A percentile compares a stretch with the other conserved stretches of the same genome.
These are phyloP conservation scores for Penicillium waksmanii DNA, from an alignment of 495 filamentous ascomycete species.

Conservation along the genomic window DNA sequence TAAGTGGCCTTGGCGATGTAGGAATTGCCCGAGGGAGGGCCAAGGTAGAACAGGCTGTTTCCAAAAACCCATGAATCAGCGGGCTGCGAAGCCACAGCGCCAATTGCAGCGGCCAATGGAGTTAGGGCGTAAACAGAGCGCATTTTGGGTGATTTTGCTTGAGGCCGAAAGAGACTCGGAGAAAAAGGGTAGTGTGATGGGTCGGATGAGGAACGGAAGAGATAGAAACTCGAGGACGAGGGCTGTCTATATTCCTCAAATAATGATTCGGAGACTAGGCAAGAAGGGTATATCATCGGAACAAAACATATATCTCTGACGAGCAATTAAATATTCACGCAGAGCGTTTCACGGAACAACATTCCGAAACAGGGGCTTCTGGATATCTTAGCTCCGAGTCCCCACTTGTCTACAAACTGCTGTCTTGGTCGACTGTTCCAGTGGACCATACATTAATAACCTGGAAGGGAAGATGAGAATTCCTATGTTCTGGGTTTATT, in stretches of 20 bases:
- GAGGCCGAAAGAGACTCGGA: neutral
- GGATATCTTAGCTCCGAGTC: neutral
- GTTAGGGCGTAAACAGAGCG: conserved; percentile 12
- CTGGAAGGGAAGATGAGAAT: neutral
- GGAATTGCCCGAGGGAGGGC: conserved; percentile 16
- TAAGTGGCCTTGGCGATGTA: conserved; percentile 27
- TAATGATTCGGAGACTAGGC: neutral
- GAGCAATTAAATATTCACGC: neutral
- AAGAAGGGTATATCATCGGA: neutral
- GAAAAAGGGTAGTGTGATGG: neutral
- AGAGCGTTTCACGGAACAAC: neutral
- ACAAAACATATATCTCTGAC: neutral
- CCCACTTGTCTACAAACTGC: neutral
- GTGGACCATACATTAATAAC: neutral
- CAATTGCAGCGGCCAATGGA: conserved; percentile 16
- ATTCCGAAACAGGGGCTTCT: neutral
- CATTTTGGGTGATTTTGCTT: conserved; percentile 11
- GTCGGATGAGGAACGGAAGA: neutral
- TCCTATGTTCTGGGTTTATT: too few relatives aligned
- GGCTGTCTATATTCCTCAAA: neutral
- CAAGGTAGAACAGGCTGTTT: conserved; percentile 23
- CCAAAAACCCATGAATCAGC: conserved; percentile 24
- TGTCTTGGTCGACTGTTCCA: neutral
- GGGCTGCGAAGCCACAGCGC: conserved; percentile 15
- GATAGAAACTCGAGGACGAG: neutral